Evolutionary conservation across 2,329 filamentous ascomycete species (phyloP), one percentile per base, ranked within the genome.

Genomic region (Cladophialophora yegresii): DNA sequence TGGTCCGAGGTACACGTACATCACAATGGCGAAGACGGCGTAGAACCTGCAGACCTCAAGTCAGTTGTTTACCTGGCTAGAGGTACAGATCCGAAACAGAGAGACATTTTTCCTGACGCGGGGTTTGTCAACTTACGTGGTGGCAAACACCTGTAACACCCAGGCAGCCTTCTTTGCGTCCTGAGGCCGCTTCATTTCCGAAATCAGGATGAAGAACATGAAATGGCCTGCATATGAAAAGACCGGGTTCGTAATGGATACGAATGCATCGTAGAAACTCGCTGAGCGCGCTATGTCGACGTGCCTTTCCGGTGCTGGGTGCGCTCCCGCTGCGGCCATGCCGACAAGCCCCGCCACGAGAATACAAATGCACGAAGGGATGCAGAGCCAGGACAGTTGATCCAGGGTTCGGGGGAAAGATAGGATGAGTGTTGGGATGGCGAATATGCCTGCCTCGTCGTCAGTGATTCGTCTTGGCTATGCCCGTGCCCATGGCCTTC

Each of bases 171-270:
- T 82, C 78, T 83, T 83, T 2, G 80, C 80, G 58, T 84, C 80
- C 59, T 77, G 75, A 4, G 82, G 82, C 47, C 75, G 74, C 65
- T 78, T 78, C 82, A 84, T 83, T 69, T 84, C 82, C 0, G 80
- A 83, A 45, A 84, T 81, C 36, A 84, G 75, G 54, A 82, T 78
- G 73, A 84, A 84, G 71, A 84, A 84, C 78, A 83, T 81, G 71
- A 83, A 83, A 63, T 83, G 81, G 4, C 81, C 82, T 0, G 81
- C 81, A 70, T 80, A 84, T 0, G 81, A 77, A 64, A 84, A 84
- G 0, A 84, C 81, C 0, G 82, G 81, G 67, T 84, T 84, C 12
- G 80, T 83, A 58, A 83, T 77, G 30, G 74, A 77, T 56, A 81
- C 74, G 61, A 83, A 83, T 1, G 80, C 81, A 1, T 75, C 72